Conservation (phyloP, 164 flowering plant species). For the Magnolia officinalis region DNA sequence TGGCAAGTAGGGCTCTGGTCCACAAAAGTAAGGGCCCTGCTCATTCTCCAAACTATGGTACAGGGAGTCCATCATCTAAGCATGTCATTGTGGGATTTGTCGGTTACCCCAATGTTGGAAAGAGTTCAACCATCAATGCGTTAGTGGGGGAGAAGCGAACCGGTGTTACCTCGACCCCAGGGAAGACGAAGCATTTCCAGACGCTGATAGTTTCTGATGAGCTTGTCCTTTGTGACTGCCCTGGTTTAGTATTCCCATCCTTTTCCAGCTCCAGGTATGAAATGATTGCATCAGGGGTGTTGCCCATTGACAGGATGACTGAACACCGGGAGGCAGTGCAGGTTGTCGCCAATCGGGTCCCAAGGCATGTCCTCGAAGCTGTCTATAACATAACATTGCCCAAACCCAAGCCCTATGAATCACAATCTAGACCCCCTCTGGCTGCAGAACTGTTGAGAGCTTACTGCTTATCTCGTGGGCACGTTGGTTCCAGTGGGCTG, state of each 20-base stretch:
- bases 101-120: conserved; percentile 97
- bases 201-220: conserved; percentile 77
- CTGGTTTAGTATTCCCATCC: conserved; percentile 94
- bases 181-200: conserved; percentile 97
- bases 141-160: conserved; percentile 83
- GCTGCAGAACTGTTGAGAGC: conserved; percentile 71
- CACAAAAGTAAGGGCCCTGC: background rate
- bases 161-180: conserved; percentile 96
- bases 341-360: conserved; percentile 76
- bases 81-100: conserved; percentile 84
- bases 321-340: conserved; percentile 85
- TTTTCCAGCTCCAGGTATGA: conserved; percentile 91
- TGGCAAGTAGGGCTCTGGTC: conserved; percentile 25
- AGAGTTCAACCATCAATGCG: conserved; percentile 97
- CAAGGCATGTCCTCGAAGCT: conserved; percentile 53
- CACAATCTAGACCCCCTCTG: conserved; percentile 71
- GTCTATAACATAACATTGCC: conserved; percentile 75
- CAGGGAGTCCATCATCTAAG: conserved; percentile 22
- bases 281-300: conserved; percentile 90
- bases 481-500: conserved; percentile 81
- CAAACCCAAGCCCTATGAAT: conserved; percentile 82
- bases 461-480: conserved; percentile 85
- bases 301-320: conserved; percentile 93
- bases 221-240: conserved; percentile 90
- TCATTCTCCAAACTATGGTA: conserved; percentile 10